A percentile compares a stretch with the other conserved stretches of the same genome.
Conservation (phyloP, 495 filamentous ascomycete genomes). For the Penicillium coffeae region DNA sequence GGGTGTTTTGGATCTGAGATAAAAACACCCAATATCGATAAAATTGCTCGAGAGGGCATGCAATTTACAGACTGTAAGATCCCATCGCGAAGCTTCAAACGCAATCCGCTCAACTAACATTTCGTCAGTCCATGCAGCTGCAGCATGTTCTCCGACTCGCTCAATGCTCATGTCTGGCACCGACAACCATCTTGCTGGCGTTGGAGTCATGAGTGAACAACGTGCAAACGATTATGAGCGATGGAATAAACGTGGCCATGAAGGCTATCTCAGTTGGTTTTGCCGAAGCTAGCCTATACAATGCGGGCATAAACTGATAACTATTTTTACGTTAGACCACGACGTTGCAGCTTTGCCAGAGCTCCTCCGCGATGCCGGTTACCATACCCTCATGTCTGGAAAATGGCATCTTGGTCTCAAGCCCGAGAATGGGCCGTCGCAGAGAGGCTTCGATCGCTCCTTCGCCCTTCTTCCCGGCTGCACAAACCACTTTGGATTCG, state of each 20-base stretch:
- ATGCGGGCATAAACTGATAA: no score
- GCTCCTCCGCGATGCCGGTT: constrained; percentile 47
- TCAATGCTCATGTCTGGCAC: constrained; percentile 50
- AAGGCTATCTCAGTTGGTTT: constrained; percentile 51
- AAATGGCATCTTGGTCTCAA: constrained; percentile 28
- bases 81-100: no score
- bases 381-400: constrained; percentile 50
- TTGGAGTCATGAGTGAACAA: constrained; percentile 19
- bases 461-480: constrained; percentile 35
- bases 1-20: constrained; percentile 29
- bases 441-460: constrained; percentile 11
- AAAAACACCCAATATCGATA: constrained; percentile 35
- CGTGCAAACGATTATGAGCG: constrained; percentile 10
- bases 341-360: constrained; percentile 52
- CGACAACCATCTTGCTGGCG: constrained; percentile 41
- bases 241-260: constrained; percentile 49
- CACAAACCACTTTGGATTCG: constrained; percentile 48
- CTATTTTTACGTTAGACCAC: no score
- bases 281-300: no score
- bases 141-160: constrained; percentile 32
- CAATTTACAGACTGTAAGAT: constrained; percentile 60
- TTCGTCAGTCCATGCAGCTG: constrained; percentile 61
- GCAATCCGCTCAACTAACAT: no score
- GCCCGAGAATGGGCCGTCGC: background rate
- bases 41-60: constrained; percentile 51